Conservation (phyloP, 495 filamentous ascomycete species). For the Trichoderma erinaceum region DNA sequence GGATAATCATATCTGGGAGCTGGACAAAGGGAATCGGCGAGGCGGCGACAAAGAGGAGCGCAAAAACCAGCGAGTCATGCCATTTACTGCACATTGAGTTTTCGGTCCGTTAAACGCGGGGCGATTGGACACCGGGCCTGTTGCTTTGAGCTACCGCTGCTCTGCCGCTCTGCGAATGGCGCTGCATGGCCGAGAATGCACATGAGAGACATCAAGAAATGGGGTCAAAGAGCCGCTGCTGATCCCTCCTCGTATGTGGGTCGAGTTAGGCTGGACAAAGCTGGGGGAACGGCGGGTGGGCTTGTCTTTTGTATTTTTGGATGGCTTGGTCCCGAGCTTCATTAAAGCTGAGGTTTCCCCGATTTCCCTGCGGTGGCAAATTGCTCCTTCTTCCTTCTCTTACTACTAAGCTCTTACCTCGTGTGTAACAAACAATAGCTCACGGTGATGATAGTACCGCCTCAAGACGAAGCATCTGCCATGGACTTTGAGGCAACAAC, state of each 20-base stretch:
- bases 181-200: not conserved
- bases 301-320: not conserved
- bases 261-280: not conserved
- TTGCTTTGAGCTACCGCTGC: not conserved
- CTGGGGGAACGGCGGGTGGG: not conserved
- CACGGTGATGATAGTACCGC: not conserved
- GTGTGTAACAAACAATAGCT: too few species aligned
- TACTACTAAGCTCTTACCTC: not conserved
- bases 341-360: not conserved
- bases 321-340: conserved; percentile 1
- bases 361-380: not conserved
- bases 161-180: not conserved
- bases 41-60: not conserved
- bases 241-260: not conserved
- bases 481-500: not conserved
- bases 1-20: not conserved
- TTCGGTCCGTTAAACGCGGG: not conserved
- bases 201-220: conserved; percentile 5
- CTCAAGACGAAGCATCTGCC: not conserved
- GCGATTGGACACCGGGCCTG: not conserved
- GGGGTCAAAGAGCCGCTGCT: conserved; percentile 11
- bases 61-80: conserved; percentile 2
- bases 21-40: not conserved
- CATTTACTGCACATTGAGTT: not conserved
- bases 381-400: not conserved